Conservation (phyloP, 441 rosid species). For the Eruca vesicaria region DNA sequence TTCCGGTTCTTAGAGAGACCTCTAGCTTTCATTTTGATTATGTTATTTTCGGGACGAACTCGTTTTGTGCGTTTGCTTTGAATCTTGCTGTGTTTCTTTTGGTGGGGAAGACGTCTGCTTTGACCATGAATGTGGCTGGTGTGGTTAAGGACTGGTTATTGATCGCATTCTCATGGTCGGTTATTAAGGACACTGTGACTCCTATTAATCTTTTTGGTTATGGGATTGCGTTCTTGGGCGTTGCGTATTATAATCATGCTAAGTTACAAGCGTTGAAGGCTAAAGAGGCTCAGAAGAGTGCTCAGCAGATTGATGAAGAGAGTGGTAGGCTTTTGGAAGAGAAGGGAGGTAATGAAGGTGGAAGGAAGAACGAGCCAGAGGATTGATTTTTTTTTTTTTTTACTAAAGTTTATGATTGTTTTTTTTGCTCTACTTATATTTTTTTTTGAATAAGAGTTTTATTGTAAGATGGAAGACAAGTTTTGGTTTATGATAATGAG, state of each 20-base stretch:
- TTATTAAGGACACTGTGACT: slow-evolving; percentile 50
- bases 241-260: slow-evolving; percentile 69
- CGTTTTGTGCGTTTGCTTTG: not conserved
- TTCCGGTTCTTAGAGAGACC: too few species aligned
- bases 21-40: too few species aligned
- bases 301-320: slow-evolving; percentile 38
- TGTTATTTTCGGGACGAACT: not conserved
- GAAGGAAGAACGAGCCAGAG: slow-evolving; percentile 34
- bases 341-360: slow-evolving; percentile 15
- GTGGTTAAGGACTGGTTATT: slow-evolving; percentile 92
- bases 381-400: not conserved
- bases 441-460: slow-evolving; percentile 45
- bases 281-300: slow-evolving; percentile 40
- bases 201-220: slow-evolving; percentile 57
- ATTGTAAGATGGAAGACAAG: not conserved
- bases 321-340: slow-evolving; percentile 20
- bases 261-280: slow-evolving; percentile 61
- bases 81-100: not conserved
- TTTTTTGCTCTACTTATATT: not conserved
- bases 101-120: slow-evolving; percentile 52
- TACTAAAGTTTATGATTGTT: not conserved
- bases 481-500: not conserved
- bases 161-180: slow-evolving; percentile 88
- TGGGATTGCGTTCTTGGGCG: slow-evolving; percentile 71
- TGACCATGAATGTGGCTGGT: slow-evolving; percentile 98